Evolutionary conservation across 768 basidiomycete genomes (phyloP).

Genomic region (Suillus ampliporus): DNA sequence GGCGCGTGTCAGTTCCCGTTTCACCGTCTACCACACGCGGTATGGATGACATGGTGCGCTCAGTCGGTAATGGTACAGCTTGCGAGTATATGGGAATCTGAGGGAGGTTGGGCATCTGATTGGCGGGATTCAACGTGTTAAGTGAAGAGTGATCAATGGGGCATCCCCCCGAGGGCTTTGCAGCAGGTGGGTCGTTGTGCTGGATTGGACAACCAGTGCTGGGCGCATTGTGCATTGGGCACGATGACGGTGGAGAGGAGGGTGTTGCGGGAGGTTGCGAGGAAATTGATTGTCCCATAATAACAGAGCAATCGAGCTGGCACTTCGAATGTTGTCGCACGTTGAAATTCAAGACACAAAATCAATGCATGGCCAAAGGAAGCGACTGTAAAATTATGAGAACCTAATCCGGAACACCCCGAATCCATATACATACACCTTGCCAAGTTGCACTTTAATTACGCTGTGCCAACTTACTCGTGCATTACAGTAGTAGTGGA

Average conservation of each 20-base stretch:
- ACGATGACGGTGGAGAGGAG: slow-evolving; percentile 15
- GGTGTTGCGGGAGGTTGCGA: slow-evolving; percentile 16
- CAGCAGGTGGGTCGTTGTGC: slow-evolving; percentile 34
- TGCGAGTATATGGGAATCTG: slow-evolving; percentile 66
- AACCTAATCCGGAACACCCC: too few relatives aligned
- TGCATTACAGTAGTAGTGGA: too few relatives aligned
- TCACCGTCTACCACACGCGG: slow-evolving; percentile 59
- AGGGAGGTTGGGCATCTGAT: slow-evolving; percentile 88
- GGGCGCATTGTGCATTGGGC: slow-evolving; percentile 20
- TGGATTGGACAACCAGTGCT: slow-evolving; percentile 49
- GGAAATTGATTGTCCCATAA: slow-evolving; percentile 22
- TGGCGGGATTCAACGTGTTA: slow-evolving; percentile 62
- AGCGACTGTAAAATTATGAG: too few relatives aligned
- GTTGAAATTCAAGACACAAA: not conserved
- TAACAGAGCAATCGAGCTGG: not conserved
- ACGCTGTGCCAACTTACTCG: too few relatives aligned
- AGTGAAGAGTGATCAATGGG: slow-evolving; percentile 61
- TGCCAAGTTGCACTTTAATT: too few relatives aligned
- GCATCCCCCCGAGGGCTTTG: slow-evolving; percentile 52
- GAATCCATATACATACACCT: too few relatives aligned
- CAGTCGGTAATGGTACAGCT: slow-evolving; percentile 64
- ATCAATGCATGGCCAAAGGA: too few relatives aligned
- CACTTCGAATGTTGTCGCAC: not conserved
- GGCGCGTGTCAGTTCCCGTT: slow-evolving; percentile 14
- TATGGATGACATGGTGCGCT: slow-evolving; percentile 84